Percentiles rank a stretch among this genome's conserved stretches.
phyloP scores from a whole-genome alignment of 805 yeast genomes.

The Kazachstania bromeliacearum region DNA sequence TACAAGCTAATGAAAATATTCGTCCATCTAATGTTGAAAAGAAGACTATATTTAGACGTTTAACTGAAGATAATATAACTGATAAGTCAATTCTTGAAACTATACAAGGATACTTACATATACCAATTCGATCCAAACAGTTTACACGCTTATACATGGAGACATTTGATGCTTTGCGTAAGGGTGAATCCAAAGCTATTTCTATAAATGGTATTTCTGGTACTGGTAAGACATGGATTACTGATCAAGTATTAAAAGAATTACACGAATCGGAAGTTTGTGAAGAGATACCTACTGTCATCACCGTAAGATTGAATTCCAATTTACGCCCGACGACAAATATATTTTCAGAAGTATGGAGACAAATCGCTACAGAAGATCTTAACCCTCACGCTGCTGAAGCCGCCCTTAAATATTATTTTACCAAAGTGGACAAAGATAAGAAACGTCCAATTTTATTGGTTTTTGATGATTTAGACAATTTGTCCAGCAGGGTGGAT shows the following conservation, averaged over 20 bases:
- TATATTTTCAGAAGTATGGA: background rate
- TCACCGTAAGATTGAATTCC: conserved; percentile 66
- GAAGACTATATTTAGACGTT: conserved; percentile 24
- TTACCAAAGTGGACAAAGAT: conserved; percentile 32
- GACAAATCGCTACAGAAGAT: conserved; percentile 17
- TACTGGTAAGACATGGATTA: conserved; percentile 90
- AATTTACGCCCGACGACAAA: too few relatives aligned
- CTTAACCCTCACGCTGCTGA: conserved; percentile 56
- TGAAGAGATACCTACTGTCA: conserved; percentile 41
- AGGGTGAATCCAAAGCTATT: conserved; percentile 70
- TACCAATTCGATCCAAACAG: conserved; percentile 82
- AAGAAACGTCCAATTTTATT: conserved; percentile 48
- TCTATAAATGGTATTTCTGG: conserved; percentile 96
- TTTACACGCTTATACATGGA: conserved; percentile 57
- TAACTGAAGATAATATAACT: conserved; percentile 3
- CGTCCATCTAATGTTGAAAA: conserved; percentile 27
- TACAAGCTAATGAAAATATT: conserved; percentile 14
- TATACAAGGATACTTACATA: conserved; percentile 27
- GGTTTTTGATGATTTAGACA: conserved; percentile 85
- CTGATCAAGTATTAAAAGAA: conserved; percentile 70
- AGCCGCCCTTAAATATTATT: conserved; percentile 58
- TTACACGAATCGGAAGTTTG: conserved; percentile 36
- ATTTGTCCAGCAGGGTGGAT: conserved; percentile 65
- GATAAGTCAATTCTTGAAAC: conserved; percentile 2
- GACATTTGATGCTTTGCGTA: conserved; percentile 58